These are phyloP conservation scores for Teunomyces atbi DNA, from an alignment of 805 yeast species.

Conservation along the genomic window DNA sequence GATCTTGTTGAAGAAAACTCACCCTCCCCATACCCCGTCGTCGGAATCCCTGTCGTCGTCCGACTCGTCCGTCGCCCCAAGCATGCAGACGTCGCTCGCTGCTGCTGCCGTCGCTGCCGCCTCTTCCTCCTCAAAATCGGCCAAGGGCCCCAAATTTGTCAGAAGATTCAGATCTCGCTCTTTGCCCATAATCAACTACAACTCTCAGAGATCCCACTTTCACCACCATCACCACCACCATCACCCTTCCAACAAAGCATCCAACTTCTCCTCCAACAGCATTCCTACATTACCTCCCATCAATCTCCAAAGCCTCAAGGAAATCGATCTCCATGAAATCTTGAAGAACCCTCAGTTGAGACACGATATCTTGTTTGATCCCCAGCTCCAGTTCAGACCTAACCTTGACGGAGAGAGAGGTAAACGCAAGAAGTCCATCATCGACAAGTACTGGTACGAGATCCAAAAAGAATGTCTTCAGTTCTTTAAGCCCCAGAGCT, in stretches of 20 bases:
- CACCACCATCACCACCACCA: conserved; percentile 18
- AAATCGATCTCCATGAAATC: conserved; percentile 84
- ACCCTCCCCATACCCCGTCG: conserved; percentile 7
- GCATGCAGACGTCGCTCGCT: conserved; percentile 1
- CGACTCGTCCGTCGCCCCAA: not conserved
- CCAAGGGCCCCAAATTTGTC: conserved; percentile 33
- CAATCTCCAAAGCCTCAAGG: conserved; percentile 74
- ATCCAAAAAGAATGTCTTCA: conserved; percentile 65
- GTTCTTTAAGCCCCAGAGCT: conserved; percentile 20
- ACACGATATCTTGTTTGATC: conserved; percentile 91
- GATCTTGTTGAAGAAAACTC: conserved; percentile 6
- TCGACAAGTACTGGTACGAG: conserved; percentile 83
- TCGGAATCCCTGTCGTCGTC: not conserved
- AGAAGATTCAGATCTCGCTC: conserved; percentile 39
- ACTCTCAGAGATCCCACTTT: conserved; percentile 16
- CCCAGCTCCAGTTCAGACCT: conserved; percentile 87
- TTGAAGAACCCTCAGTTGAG: conserved; percentile 88
- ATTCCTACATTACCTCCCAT: conserved; percentile 73
- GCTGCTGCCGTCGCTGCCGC: not conserved
- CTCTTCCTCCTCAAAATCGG: conserved; percentile 8
- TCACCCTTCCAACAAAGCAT: conserved; percentile 6
- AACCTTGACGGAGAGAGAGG: conserved; percentile 91
- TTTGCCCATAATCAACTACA: conserved; percentile 42
- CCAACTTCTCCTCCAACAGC: conserved; percentile 8
- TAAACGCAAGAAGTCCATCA: conserved; percentile 65